Percentiles rank a stretch among this genome's conserved stretches.
Evolutionary conservation across 129 eudicot species (phyloP).

Genomic region (Helianthus tuberosus): DNA sequence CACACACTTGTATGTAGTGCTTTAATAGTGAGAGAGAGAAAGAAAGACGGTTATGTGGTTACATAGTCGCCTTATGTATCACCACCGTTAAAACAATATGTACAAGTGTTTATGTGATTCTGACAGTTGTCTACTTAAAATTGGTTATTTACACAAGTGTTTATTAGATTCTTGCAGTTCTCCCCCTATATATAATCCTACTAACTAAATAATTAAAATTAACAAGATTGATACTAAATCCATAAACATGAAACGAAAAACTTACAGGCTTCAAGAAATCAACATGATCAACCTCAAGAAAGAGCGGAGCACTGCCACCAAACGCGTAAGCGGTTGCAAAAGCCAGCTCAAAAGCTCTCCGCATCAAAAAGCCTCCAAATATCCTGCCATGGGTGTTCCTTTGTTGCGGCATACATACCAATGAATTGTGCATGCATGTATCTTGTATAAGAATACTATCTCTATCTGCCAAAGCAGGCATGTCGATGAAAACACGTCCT

Average conservation of each 20-base stretch:
- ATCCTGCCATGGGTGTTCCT: constrained; percentile 93
- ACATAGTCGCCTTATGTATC: not conserved
- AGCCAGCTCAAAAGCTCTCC: constrained; percentile 90
- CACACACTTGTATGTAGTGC: not conserved
- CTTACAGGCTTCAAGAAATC: constrained; percentile 96
- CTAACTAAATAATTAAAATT: not conserved
- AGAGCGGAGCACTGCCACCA: constrained; percentile 86
- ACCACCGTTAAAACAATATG: not conserved
- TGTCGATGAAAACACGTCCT: constrained; percentile 78
- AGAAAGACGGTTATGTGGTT: not conserved
- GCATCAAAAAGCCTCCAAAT: constrained; percentile 92
- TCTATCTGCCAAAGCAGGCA: constrained; percentile 95
- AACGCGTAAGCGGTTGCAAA: constrained; percentile 92
- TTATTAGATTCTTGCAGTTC: not conserved
- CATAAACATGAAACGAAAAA: not conserved
- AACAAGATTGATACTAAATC: not conserved
- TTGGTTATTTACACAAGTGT: not conserved
- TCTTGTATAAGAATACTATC: constrained; percentile 85
- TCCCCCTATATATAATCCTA: not conserved
- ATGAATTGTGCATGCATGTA: constrained; percentile 81
- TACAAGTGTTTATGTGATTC: not conserved
- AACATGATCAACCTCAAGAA: constrained; percentile 95
- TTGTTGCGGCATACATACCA: constrained; percentile 94
- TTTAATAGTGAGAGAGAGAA: not conserved
- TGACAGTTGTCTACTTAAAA: not conserved